These are phyloP conservation scores for Fusarium oligoseptatum DNA, from an alignment of 2,329 filamentous ascomycete genomes.

Conservation along the genomic window DNA sequence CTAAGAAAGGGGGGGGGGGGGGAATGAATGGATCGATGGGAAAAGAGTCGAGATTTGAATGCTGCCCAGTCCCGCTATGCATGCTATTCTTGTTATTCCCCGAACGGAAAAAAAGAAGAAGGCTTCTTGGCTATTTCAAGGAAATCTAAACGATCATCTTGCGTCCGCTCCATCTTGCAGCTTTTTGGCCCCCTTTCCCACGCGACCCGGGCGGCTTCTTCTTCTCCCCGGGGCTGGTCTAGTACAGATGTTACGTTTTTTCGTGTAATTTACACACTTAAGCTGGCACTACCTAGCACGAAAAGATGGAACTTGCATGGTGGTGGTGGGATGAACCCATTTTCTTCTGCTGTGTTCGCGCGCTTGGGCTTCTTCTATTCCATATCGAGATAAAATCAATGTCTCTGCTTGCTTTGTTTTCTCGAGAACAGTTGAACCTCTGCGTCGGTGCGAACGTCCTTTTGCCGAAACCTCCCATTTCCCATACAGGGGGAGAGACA, in stretches of 20 bases:
- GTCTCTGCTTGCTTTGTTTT: constrained; percentile 28
- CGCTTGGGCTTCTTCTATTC: constrained; percentile 12
- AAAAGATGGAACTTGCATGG: background rate
- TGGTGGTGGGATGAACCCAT: constrained; percentile 13
- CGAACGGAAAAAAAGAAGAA: constrained; percentile 9
- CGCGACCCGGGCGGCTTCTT: constrained; percentile 24
- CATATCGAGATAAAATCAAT: constrained; percentile 28
- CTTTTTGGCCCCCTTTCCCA: constrained; percentile 18
- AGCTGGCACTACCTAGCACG: constrained; percentile 10
- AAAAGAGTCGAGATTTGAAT: constrained; percentile 34
- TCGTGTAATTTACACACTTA: constrained; percentile 9
- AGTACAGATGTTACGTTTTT: constrained; percentile 13
- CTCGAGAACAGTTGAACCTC: constrained; percentile 8
- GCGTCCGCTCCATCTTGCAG: constrained; percentile 32
- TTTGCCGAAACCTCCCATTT: constrained; percentile 5
- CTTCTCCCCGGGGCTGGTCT: constrained; percentile 33
- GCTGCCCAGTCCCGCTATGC: constrained; percentile 9
- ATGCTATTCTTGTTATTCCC: constrained; percentile 22
- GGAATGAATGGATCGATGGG: constrained; percentile 11
- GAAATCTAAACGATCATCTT: constrained; percentile 15
- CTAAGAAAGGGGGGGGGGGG: constrained; percentile 10
- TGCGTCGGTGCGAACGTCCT: background rate
- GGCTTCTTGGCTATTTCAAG: constrained; percentile 10
- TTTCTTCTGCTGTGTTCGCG: constrained; percentile 12
- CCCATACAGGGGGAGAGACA: background rate